Base-by-base conservation (phyloP, 73 alveolate genomes). In the Urostyla sp. region DNA sequence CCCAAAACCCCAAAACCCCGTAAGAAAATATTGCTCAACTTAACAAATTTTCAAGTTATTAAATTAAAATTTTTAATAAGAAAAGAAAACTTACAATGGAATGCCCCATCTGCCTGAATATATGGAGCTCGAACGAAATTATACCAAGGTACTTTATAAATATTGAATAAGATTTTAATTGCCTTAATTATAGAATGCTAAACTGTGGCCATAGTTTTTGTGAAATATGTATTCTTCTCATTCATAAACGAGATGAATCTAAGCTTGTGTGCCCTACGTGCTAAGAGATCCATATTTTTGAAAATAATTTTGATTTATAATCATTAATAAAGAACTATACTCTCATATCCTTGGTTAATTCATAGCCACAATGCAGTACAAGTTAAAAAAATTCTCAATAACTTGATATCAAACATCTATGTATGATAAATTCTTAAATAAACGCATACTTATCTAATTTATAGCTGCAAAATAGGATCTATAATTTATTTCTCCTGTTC, bases 121-220 rank as follows among this genome's bases (percentile, higher is more conserved):
- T 48, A 31, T 69, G 84, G 84, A 44, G 26, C 48, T 69, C 84
- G 2, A 52, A 43, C 20, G 24, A 44, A 13, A 48, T 67, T 20
- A 69, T 69, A 21, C 84, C 84, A 4, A 43, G 67, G 84, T 69
- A 69, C 26, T 21, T 20, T 13, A 28, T 46, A 53, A 10, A 28
- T 66, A 26, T 7, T n/a, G 37, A 10, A 66, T 5, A 28, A 28
- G 23, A 23, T 0, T 36, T 43, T 20, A 5, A 8, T 67, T 67
- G n/a, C n/a, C n/a, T n/a, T n/a, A n/a, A n/a, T n/a, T n/a, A n/a
- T 49, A 69, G 84, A 37, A 69, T 69, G 84, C 72, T 69, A 5
- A 69, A 69, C 53, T 69, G 84, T 31, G 84, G 84, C 10, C 84
- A 69, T 23, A 27, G 58, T 1, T 69, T 23, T 27, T 69, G 84